These are phyloP conservation scores for Cytospora paraplurivora DNA, from an alignment of 2,329 filamentous ascomycete species.

Conservation along the genomic window DNA sequence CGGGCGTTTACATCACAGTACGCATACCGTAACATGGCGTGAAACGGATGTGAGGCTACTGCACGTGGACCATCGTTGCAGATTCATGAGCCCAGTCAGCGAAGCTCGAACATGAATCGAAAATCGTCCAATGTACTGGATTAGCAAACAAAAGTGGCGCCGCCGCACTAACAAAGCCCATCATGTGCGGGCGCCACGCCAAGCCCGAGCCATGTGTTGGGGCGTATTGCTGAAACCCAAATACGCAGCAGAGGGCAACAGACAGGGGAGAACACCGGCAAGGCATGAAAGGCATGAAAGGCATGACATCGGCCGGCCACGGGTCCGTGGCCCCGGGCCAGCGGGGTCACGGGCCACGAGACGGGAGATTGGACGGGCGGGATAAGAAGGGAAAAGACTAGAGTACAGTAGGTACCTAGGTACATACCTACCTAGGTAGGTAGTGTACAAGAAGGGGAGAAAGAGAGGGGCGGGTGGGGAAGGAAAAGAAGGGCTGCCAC, in stretches of 20 bases:
- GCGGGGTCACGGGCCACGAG: no score
- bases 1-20: not conserved
- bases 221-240: slow-evolving; percentile 18
- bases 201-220: slow-evolving; percentile 20
- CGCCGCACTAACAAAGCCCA: not conserved
- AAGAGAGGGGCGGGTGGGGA: no score
- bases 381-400: not conserved
- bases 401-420: no score
- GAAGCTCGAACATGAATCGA: not conserved
- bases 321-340: no score
- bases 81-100: not conserved
- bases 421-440: no score
- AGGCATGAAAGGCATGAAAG: slow-evolving; percentile 2
- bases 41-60: not conserved
- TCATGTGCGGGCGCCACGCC: slow-evolving; percentile 22
- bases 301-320: slow-evolving; percentile 12
- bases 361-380: slow-evolving; percentile 7
- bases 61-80: not conserved
- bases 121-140: not conserved
- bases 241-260: no score
- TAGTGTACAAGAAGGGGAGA: no score
- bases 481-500: not conserved
- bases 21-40: not conserved
- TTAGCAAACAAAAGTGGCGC: not conserved
- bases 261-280: no score